Evolutionary conservation across 192 early-diverging fungal genomes (phyloP).

Genomic region (Podila epicladia): DNA sequence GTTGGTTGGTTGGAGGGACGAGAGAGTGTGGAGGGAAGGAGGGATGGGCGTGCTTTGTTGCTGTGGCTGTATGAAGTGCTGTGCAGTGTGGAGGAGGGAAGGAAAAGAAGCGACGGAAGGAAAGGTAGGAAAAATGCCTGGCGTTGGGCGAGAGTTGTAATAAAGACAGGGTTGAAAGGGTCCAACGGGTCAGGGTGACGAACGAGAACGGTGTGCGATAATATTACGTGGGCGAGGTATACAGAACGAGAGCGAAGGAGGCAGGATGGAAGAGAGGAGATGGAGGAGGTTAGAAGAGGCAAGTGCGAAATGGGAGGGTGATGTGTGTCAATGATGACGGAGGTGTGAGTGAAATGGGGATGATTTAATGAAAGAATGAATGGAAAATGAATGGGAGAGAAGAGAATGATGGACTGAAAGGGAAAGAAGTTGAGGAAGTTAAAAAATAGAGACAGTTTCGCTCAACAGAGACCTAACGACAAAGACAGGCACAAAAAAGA

Average conservation of each 20-base stretch:
- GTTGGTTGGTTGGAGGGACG: not conserved
- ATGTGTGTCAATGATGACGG: not conserved
- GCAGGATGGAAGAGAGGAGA: not conserved
- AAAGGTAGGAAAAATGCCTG: not conserved
- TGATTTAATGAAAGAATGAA: constrained; percentile 8
- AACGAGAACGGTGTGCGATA: not conserved
- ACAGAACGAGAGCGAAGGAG: not conserved
- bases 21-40: not conserved
- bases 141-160: not conserved
- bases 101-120: not conserved
- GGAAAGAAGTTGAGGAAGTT: not conserved
- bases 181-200: not conserved
- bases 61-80: not conserved
- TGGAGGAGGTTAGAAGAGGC: not conserved
- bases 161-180: not conserved
- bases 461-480: too few relatives aligned
- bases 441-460: too few relatives aligned
- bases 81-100: constrained; percentile 1
- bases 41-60: not conserved
- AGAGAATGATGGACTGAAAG: not conserved
- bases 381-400: not conserved
- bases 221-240: constrained; percentile 2
- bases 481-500: too few relatives aligned
- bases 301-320: not conserved
- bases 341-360: not conserved